Evolutionary conservation across 495 filamentous ascomycete genomes (phyloP), one percentile per base, ranked within the genome.

Genomic region (Wilcoxina mikolae): DNA sequence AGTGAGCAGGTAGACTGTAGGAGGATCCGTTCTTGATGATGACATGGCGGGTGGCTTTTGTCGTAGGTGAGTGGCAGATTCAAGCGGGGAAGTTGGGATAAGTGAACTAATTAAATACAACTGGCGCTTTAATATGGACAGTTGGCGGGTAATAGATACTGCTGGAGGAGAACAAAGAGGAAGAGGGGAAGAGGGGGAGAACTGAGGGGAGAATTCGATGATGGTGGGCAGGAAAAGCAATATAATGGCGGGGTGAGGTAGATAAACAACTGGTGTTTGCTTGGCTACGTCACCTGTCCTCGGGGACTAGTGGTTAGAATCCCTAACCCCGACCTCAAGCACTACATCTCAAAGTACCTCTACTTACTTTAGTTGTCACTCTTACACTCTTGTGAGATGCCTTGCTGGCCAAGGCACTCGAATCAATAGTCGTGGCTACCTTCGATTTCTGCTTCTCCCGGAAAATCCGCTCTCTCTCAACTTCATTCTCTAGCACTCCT

Each of bases 1-100:
- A 48, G 84, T 84, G 49, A 99, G 75, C 59, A 91, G 71, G 69
- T 95, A 91, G 53, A 95, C 77, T 67, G 60, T 46, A 15, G 62
- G 62, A 53, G 62, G 54, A 23, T 45, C 39, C 2, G 28, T 4
- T 9, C 12, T 23, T 29, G 24, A 49, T 27, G 3, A 29, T 29
- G 46, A 27, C 46, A 49, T 49, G 1, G 46, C 27, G 12, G 46
- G n/a, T n/a, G n/a, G n/a, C n/a, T n/a, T n/a, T n/a, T n/a, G n/a
- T n/a, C n/a, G n/a, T n/a, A n/a, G n/a, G n/a, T n/a, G n/a, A n/a
- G n/a, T n/a, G n/a, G n/a, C n/a, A n/a, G n/a, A n/a, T n/a, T n/a
- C n/a, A n/a, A n/a, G n/a, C n/a, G n/a, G n/a, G n/a, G n/a, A n/a
- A n/a, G n/a, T n/a, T n/a, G n/a, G n/a, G n/a, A n/a, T n/a, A n/a